Percentiles rank a stretch among this genome's conserved stretches.
Conservation (phyloP, 805 yeast genomes). For the Saccharomycopsis javanensis region DNA sequence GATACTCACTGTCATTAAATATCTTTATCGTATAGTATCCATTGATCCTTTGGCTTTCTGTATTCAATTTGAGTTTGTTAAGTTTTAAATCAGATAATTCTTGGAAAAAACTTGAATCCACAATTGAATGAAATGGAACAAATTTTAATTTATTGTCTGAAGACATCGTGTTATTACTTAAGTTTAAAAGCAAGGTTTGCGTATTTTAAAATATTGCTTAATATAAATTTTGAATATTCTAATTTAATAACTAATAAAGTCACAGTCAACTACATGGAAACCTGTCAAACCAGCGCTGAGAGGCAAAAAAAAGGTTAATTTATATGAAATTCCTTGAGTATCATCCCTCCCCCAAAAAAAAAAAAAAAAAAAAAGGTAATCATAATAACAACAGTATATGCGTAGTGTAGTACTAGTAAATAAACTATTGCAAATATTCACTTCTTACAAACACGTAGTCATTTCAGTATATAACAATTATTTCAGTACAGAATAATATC, state of each 20-base stretch:
- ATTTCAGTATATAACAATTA: too few relatives aligned
- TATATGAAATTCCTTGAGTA: too few relatives aligned
- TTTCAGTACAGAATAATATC: background rate
- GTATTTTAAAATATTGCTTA: too few relatives aligned
- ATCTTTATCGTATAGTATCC: conserved; percentile 26
- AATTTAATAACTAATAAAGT: background rate
- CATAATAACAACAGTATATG: too few relatives aligned
- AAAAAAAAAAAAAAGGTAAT: background rate
- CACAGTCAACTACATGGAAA: background rate
- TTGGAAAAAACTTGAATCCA: conserved; percentile 82
- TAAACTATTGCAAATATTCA: too few relatives aligned
- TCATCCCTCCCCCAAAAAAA: background rate
- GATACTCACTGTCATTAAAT: conserved; percentile 25
- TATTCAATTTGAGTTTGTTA: conserved; percentile 58
- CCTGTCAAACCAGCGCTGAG: background rate
- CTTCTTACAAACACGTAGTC: too few relatives aligned
- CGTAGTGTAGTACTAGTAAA: too few relatives aligned
- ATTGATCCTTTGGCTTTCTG: conserved; percentile 33
- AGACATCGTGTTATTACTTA: background rate
- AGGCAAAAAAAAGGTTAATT: too few relatives aligned
- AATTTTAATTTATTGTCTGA: conserved; percentile 25
- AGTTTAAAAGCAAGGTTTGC: background rate
- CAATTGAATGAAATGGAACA: conserved; percentile 55
- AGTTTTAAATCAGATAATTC: conserved; percentile 64
- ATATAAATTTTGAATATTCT: background rate